Base-by-base conservation (phyloP, 306 rosid species). In the Lathyrus tuberosus region DNA sequence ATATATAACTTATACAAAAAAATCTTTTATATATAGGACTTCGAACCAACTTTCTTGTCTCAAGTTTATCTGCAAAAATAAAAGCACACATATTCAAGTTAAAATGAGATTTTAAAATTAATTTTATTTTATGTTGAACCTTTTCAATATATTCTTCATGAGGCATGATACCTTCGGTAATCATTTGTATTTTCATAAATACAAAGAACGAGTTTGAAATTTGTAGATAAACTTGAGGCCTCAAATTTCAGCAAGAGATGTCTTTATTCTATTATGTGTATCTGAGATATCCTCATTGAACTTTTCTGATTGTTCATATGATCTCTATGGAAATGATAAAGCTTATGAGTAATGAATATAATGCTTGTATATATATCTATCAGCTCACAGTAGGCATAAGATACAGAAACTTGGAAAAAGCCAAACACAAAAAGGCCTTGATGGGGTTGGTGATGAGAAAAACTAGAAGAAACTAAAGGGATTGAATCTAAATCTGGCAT, bases 381-480 rank as follows among this genome's bases (percentile, higher is more conserved):
- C 77, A 65, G 31, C 81, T 60, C 40, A 63, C 62, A 35, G 10
- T 3, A 41, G 56, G 49, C 48, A 78, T 43, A 28, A 66, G 35
- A 8, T 51, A 77, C 17, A 26, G 40, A 71, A 60, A 24, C 44
- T 9, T 10, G 24, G 41, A 60, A 46, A 46, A 47, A 58, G 3
- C 18, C 4, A 62, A 63, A 70, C 63, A 52, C 13, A 40, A 18
- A 60, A 30, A 59, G 26, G 58, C 30, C 30, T 2, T 42, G 30
- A 44, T 67, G 70, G 74, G 14, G 40, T 17, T 14, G 42, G 35
- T 5, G 65, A 31, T 42, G 66, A 31, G 20, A 56, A 44, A 74
- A 65, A 67, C 86, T 85, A 92, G 80, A 87, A 89, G 82, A 89
- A 83, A 72, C 70, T 79, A 86, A 81, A 83, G 78, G 75, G 73